phyloP scores from a whole-genome alignment of 805 yeast species.

The Gaillardinia entomophila region DNA sequence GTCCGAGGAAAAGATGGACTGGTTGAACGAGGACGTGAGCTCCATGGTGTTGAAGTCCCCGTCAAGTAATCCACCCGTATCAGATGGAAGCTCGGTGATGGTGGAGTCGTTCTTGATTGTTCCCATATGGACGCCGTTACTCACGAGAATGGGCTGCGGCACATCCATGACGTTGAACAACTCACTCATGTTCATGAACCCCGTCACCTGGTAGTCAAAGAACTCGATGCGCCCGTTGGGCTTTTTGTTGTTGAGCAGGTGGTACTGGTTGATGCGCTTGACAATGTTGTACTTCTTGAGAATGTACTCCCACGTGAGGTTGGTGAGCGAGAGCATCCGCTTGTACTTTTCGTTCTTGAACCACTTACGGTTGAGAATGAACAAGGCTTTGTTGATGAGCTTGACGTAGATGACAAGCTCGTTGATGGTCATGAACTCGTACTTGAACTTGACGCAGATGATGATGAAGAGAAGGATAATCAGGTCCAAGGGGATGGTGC shows the following conservation, averaged over 20 bases:
- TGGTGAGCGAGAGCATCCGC: slow-evolving; percentile 38
- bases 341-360: slow-evolving; percentile 42
- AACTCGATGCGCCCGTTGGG: slow-evolving; percentile 19
- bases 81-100: not conserved
- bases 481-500: slow-evolving; percentile 58
- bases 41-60: not conserved
- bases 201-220: slow-evolving; percentile 36
- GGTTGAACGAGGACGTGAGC: not conserved
- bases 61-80: not conserved
- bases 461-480: slow-evolving; percentile 48
- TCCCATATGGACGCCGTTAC: slow-evolving; percentile 4
- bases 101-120: not conserved
- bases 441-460: slow-evolving; percentile 47
- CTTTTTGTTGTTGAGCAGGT: slow-evolving; percentile 12
- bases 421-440: slow-evolving; percentile 29
- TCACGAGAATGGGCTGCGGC: slow-evolving; percentile 29
- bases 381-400: slow-evolving; percentile 36
- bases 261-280: slow-evolving; percentile 19
- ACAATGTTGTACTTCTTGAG: slow-evolving; percentile 29
- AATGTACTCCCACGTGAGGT: slow-evolving; percentile 38
- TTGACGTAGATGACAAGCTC: slow-evolving; percentile 35
- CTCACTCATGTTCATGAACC: slow-evolving; percentile 34
- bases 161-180: slow-evolving; percentile 39
- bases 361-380: slow-evolving; percentile 39
- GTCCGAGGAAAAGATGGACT: not conserved